Evolutionary conservation across 306 rosid species (phyloP).

Genomic region (Morella rubra): DNA sequence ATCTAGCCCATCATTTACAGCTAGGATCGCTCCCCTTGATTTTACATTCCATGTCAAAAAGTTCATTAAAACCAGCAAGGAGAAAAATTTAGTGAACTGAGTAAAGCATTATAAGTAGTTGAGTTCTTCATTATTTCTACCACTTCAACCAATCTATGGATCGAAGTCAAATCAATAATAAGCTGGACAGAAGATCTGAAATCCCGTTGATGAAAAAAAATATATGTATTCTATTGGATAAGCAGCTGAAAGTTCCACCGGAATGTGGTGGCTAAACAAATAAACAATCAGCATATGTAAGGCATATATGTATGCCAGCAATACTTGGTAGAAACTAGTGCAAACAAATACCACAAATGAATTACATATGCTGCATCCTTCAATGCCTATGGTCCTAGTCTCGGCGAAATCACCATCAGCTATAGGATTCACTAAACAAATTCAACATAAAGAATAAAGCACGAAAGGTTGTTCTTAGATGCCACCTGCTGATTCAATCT

Average conservation of each 20-base stretch:
- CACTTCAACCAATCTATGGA: background rate
- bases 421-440: conserved; percentile 26
- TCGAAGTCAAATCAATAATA: background rate
- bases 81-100: background rate
- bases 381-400: conserved; percentile 23
- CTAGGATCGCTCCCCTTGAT: too few relatives aligned
- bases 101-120: background rate
- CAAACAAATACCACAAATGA: background rate
- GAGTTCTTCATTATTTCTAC: background rate
- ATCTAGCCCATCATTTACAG: background rate
- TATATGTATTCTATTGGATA: background rate
- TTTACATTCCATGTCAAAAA: background rate
- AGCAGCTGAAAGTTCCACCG: background rate
- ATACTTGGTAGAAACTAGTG: background rate
- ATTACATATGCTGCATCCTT: conserved; percentile 17
- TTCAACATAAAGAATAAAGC: conserved; percentile 32
- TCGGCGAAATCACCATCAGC: conserved; percentile 18
- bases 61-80: background rate
- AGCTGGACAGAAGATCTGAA: background rate
- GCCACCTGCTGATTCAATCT: conserved; percentile 15
- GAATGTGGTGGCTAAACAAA: background rate
- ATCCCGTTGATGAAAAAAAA: background rate
- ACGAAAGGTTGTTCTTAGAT: background rate
- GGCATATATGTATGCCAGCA: background rate
- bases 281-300: background rate